phyloP scores from a whole-genome alignment of 2,329 filamentous ascomycete genomes.

The Hypoxylon sp. region DNA sequence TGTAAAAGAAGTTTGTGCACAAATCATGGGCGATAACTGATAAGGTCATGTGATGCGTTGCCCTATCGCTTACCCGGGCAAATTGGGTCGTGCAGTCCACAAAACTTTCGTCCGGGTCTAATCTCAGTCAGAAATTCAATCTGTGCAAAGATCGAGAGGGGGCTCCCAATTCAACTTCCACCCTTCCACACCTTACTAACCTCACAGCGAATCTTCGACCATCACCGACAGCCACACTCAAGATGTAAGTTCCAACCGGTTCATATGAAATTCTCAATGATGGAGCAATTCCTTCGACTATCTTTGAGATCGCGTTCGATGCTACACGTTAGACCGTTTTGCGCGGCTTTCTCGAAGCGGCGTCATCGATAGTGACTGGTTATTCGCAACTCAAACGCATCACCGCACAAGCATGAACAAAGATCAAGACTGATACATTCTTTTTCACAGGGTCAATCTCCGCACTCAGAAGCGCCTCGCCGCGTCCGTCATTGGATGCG shows the following conservation, averaged over 20 bases:
- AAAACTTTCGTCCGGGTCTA: constrained; percentile 36
- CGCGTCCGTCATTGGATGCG: constrained; percentile 97
- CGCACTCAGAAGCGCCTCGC: constrained; percentile 99
- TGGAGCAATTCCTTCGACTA: background rate
- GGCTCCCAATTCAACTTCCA: constrained; percentile 46
- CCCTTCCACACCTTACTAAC: constrained; percentile 49
- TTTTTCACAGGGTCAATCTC: constrained; percentile 90
- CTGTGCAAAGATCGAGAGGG: constrained; percentile 42
- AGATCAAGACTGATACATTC: constrained; percentile 12
- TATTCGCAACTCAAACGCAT: constrained; percentile 12
- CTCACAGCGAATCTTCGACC: constrained; percentile 48
- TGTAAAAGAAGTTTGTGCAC: constrained; percentile 16
- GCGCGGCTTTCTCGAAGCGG: constrained; percentile 20
- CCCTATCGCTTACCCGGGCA: constrained; percentile 51
- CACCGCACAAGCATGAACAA: constrained; percentile 22
- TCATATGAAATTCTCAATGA: constrained; percentile 13
- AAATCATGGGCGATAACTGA: constrained; percentile 8
- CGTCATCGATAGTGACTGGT: constrained; percentile 25
- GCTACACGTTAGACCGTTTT: background rate
- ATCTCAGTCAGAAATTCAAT: constrained; percentile 43
- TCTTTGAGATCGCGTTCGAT: constrained; percentile 19
- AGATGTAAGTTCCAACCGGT: constrained; percentile 50
- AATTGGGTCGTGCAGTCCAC: constrained; percentile 46
- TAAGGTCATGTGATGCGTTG: constrained; percentile 47
- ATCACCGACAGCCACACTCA: constrained; percentile 48